Evolutionary conservation across 352 stramenopile species (phyloP).

Genomic region (Sclerospora graminicola): DNA sequence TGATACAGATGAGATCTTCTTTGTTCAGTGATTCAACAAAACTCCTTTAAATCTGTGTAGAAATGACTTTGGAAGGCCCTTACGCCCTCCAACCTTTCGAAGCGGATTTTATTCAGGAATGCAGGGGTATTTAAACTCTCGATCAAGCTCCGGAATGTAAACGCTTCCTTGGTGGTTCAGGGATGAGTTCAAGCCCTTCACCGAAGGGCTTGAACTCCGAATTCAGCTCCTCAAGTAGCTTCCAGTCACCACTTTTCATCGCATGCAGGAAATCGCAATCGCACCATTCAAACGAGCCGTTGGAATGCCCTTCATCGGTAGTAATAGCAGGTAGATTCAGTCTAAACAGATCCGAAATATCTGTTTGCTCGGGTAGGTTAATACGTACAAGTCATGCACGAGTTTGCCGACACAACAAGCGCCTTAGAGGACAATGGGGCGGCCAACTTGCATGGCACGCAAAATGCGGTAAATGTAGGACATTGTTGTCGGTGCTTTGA

Average conservation of each 20-base stretch:
- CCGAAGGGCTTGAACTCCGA: constrained; percentile 97
- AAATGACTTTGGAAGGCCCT: constrained; percentile 99
- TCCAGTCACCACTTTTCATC: constrained; percentile 98
- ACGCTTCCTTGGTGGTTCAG: constrained; percentile 98
- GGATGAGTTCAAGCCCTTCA: constrained; percentile 99
- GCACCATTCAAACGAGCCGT: constrained; percentile 94
- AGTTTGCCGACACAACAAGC: constrained; percentile 99
- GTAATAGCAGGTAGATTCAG: constrained; percentile 93
- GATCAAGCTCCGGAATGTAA: constrained; percentile 98
- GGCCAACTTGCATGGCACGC: constrained; percentile 91
- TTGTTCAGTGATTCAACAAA: constrained; percentile 95
- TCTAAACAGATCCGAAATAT: constrained; percentile 99
- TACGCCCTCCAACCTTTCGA: constrained; percentile 94
- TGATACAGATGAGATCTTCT: constrained; percentile 82
- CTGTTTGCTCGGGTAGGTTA: constrained; percentile 99
- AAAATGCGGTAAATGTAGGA: constrained; percentile 96
- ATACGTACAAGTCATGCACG: constrained; percentile 98
- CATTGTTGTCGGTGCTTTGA: constrained; percentile 95
- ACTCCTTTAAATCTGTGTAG: constrained; percentile 99
- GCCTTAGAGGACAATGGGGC: constrained; percentile 98
- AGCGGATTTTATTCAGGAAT: constrained; percentile 99
- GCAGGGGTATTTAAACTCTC: constrained; percentile 93
- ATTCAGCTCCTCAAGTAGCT: constrained; percentile 99
- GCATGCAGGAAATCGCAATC: constrained; percentile 98
- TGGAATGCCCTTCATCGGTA: constrained; percentile 13